phyloP scores from a whole-genome alignment of 352 stramenopile species.

The Globisporangium spiculum region DNA sequence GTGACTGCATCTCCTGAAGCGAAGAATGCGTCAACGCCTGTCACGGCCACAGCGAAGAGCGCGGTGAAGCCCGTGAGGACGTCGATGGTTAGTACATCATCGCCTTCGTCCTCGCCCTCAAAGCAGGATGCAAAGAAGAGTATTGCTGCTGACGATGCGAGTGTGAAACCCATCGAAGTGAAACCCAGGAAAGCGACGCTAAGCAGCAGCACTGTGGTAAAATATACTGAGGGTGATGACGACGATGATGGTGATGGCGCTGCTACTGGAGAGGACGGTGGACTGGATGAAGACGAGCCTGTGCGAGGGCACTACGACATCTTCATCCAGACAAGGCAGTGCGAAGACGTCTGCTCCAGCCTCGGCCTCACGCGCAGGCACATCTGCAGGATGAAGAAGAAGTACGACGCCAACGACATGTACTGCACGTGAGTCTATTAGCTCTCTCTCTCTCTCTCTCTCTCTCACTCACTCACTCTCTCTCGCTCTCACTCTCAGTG shows the following conservation, averaged over 20 bases:
- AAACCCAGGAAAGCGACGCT: constrained; percentile 3
- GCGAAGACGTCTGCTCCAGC: constrained; percentile 46
- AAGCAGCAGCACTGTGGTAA: not conserved
- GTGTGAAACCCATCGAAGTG: not conserved
- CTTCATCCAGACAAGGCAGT: constrained; percentile 51
- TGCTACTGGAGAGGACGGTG: not conserved
- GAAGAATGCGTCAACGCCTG: not conserved
- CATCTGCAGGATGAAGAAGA: constrained; percentile 68
- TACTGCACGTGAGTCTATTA: constrained; percentile 53
- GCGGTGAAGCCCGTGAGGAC: not conserved
- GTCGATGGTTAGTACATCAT: not conserved
- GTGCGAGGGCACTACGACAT: constrained; percentile 43
- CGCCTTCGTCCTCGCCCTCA: not conserved
- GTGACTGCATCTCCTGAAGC: not conserved
- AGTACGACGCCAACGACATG: constrained; percentile 74
- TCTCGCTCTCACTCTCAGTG: not conserved
- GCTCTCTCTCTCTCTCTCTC: not conserved
- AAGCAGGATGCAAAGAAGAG: not conserved
- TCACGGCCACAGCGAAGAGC: constrained; percentile 3
- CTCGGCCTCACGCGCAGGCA: constrained; percentile 50
- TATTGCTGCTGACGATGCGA: not conserved
- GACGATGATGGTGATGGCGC: not conserved
- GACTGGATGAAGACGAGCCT: constrained; percentile 20
- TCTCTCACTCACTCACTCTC: too few relatives aligned
- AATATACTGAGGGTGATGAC: not conserved